Base-by-base conservation (phyloP, 164 flowering plant genomes). In the Berberis thunbergii region DNA sequence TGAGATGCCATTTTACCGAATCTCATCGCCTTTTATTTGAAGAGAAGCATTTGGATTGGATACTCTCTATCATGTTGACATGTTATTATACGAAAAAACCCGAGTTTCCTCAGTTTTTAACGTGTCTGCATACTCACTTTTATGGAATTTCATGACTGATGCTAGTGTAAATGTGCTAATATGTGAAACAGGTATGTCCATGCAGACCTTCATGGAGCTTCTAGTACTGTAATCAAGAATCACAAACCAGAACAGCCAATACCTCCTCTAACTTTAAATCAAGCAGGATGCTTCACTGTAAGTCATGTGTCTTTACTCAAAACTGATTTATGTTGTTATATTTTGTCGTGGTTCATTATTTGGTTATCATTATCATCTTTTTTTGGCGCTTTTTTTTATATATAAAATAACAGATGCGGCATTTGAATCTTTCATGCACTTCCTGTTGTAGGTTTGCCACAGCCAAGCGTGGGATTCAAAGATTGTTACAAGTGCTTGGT, bases 401-500 rank as follows among this genome's bases (percentile, higher is more conserved):
- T 49, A 49, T 3, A 49, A 49, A 26, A 26, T 26, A 26, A 0
- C 26, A 26, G 26, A 26, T 26, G 26, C 26, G 26, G 26, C 26
- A 26, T 26, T 26, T 26, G 26, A 26, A 26, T 26, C 26, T 26
- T 26, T 26, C 26, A 26, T 26, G 26, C 49, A 5, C 5, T 46
- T 65, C 39, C 48, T 58, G 49, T n/a, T 72, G 62, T 69, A 93
- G 98, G 98, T 93, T 65, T 93, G 98, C 79, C 91, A 86, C 75
- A 93, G 98, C 73, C 86, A 87, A 67, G 98, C 97, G 62, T 93
- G 98, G 98, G 93, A 93, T 65, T 88, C 98, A 12, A 93, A 93
- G 85, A 90, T 93, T 58, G 89, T 93, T n/a, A 90, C 98, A 49
- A 93, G 98, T 80, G 97, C 98, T 73, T 93, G 98, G 98, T 93